A percentile compares a stretch with the other conserved stretches of the same genome.
Conservation (phyloP, 805 yeast genomes). For the Ogataea corticis region DNA sequence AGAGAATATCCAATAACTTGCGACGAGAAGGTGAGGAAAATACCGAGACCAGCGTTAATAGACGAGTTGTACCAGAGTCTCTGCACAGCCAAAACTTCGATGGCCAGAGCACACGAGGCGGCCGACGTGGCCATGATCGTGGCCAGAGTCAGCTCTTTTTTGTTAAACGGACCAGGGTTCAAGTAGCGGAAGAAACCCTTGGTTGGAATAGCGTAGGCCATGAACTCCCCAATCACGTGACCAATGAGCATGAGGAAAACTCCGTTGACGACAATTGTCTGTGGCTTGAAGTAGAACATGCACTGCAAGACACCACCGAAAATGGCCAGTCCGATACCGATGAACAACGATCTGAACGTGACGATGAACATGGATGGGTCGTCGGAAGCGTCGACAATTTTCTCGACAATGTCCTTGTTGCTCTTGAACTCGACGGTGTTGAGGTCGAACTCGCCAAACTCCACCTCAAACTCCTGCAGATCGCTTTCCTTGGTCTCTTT, state of each 20-base stretch:
- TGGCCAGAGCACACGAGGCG: constrained; percentile 30
- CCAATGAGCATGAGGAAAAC: constrained; percentile 36
- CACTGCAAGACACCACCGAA: constrained; percentile 38
- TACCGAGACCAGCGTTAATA: constrained; percentile 30
- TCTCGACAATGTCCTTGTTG: constrained; percentile 24
- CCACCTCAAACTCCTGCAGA: constrained; percentile 16
- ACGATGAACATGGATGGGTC: constrained; percentile 39
- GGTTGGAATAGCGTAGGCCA: constrained; percentile 31
- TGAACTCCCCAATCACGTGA: constrained; percentile 32
- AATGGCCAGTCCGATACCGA: constrained; percentile 36
- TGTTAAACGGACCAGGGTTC: constrained; percentile 47
- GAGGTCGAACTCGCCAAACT: constrained; percentile 16
- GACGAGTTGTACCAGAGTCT: constrained; percentile 32
- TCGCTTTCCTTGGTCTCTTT: constrained; percentile 6
- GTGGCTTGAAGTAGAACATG: constrained; percentile 39
- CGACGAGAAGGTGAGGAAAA: constrained; percentile 35
- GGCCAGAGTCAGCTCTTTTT: constrained; percentile 46
- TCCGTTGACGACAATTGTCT: constrained; percentile 35
- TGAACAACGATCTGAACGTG: constrained; percentile 38
- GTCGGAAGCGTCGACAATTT: constrained; percentile 34
- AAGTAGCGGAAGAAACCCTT: constrained; percentile 23
- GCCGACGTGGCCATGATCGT: constrained; percentile 38
- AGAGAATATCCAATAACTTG: constrained; percentile 34
- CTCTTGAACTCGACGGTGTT: constrained; percentile 15
- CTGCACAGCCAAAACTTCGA: constrained; percentile 37